Percentiles rank a stretch among this genome's conserved stretches.
phyloP scores from a whole-genome alignment of 1,284 basidiomycete species.

The Papiliotrema laurentii region DNA sequence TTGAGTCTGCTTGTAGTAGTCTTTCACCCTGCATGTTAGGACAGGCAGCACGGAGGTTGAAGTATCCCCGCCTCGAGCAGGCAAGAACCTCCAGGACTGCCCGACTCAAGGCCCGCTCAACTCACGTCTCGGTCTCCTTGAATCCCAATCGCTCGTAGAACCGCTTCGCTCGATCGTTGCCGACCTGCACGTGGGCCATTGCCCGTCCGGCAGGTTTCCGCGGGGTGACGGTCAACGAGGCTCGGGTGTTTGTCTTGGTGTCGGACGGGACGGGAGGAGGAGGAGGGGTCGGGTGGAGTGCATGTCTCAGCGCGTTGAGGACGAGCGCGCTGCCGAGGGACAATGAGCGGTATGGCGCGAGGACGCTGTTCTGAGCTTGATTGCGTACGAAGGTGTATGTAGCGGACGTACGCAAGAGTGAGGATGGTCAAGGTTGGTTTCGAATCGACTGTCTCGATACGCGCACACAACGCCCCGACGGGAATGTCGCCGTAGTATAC shows the following conservation, averaged over 20 bases:
- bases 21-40: conserved; percentile 35
- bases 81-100: not conserved
- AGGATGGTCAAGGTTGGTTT: conserved; percentile 40
- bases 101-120: not conserved
- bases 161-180: conserved; percentile 40
- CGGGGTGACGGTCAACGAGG: conserved; percentile 24
- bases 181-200: conserved; percentile 41
- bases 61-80: too few relatives aligned
- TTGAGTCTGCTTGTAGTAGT: conserved; percentile 44
- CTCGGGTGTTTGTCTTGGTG: conserved; percentile 33
- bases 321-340: conserved; percentile 43
- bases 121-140: conserved; percentile 39
- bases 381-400: not conserved
- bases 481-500: conserved; percentile 49
- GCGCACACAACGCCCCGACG: conserved; percentile 42
- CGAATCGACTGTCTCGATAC: conserved; percentile 29
- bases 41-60: too few relatives aligned
- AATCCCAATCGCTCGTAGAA: conserved; percentile 47
- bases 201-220: conserved; percentile 38
- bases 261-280: conserved; percentile 36
- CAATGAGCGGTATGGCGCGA: conserved; percentile 46
- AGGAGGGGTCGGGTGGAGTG: conserved; percentile 38
- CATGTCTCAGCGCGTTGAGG: conserved; percentile 28
- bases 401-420: conserved; percentile 41
- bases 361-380: conserved; percentile 23